phyloP scores from a whole-genome alignment of 345 rosid species.

The Camelina sativa region DNA sequence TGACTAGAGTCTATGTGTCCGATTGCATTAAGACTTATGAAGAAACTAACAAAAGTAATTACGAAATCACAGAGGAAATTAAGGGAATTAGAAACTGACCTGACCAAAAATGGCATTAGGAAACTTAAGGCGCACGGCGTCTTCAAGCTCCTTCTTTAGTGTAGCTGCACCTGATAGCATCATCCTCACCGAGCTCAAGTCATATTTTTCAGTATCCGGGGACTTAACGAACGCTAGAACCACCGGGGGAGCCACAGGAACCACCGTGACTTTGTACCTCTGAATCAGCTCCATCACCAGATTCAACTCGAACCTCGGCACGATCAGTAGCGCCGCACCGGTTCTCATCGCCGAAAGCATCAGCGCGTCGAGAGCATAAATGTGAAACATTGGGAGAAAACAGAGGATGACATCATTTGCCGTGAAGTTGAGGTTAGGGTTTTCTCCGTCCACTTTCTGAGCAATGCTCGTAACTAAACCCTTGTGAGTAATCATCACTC shows the following conservation, averaged over 20 bases:
- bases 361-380: constrained; percentile 66
- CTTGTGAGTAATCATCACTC: constrained; percentile 88
- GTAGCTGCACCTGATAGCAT: constrained; percentile 83
- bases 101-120: constrained; percentile 85
- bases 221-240: constrained; percentile 67
- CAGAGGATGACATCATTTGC: constrained; percentile 75
- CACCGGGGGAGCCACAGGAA: constrained; percentile 86
- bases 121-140: constrained; percentile 66
- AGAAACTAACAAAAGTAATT: not conserved
- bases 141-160: constrained; percentile 89
- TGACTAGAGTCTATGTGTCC: not conserved
- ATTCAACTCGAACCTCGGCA: constrained; percentile 73
- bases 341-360: constrained; percentile 74
- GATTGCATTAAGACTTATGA: not conserved
- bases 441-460: constrained; percentile 93
- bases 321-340: constrained; percentile 77
- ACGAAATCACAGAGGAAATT: not conserved
- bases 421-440: constrained; percentile 72
- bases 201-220: constrained; percentile 59
- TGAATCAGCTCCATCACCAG: constrained; percentile 60
- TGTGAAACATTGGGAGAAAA: constrained; percentile 80
- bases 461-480: constrained; percentile 81
- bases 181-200: constrained; percentile 69
- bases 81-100: constrained; percentile 49
- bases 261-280: constrained; percentile 66